phyloP scores from a whole-genome alignment of 2,329 filamentous ascomycete species.

The Colletotrichum aenigma region DNA sequence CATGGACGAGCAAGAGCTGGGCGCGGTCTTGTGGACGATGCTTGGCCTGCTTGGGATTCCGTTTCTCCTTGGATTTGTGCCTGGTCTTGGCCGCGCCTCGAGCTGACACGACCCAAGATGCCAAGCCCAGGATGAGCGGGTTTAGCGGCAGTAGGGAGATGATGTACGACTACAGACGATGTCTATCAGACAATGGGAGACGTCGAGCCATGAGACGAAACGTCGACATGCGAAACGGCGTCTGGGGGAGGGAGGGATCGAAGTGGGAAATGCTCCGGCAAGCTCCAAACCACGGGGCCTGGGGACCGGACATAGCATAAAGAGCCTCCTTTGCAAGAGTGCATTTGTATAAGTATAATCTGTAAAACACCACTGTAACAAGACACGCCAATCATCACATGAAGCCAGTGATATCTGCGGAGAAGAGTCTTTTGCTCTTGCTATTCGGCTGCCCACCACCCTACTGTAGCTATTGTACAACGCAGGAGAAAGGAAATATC shows the following conservation, averaged over 20 bases:
- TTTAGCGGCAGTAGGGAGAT: not conserved
- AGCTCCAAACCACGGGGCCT: not conserved
- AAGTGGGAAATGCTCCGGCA: not conserved
- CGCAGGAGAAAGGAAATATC: not conserved
- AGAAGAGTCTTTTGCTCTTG: not conserved
- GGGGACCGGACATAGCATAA: not conserved
- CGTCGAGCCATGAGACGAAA: slow-evolving; percentile 4
- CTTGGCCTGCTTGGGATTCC: not conserved
- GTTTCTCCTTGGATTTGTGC: not conserved
- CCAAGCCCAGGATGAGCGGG: not conserved
- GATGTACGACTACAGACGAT: not conserved
- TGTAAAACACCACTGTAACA: not conserved
- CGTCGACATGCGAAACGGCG: not conserved
- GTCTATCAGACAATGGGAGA: not conserved
- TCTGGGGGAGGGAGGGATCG: not conserved
- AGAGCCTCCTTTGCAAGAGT: not conserved
- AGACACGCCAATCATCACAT: not conserved
- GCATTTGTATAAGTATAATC: not conserved
- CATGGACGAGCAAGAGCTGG: not conserved
- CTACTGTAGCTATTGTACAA: slow-evolving; percentile 1
- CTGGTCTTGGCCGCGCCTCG: not conserved
- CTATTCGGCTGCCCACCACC: not conserved
- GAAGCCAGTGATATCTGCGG: too few relatives aligned
- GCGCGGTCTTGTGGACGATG: not conserved
- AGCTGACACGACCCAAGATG: not conserved